These are phyloP conservation scores for Aquilaria sinensis DNA, from an alignment of 345 rosid species.

Conservation along the genomic window DNA sequence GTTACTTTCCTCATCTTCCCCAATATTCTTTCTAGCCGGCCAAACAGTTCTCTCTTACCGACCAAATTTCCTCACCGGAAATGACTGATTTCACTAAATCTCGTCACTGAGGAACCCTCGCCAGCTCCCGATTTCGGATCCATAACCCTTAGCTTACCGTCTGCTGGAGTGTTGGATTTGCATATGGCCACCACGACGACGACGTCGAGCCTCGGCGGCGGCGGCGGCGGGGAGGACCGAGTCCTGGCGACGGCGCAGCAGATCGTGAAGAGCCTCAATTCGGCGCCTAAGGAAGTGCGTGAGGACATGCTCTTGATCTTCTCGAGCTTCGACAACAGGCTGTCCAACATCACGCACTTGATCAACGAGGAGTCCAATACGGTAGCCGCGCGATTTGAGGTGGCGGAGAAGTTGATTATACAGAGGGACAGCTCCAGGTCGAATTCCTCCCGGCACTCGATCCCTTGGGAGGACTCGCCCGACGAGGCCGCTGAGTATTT, in stretches of 20 bases:
- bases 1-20: not conserved
- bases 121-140: not conserved
- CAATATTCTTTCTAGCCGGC: not conserved
- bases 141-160: not conserved
- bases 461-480: constrained; percentile 63
- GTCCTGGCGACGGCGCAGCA: constrained; percentile 96
- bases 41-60: not conserved
- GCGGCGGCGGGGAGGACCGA: constrained; percentile 66
- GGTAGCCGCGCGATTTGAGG: constrained; percentile 37
- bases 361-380: constrained; percentile 33
- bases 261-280: constrained; percentile 92
- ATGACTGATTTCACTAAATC: not conserved
- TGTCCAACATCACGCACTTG: constrained; percentile 78
- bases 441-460: constrained; percentile 42
- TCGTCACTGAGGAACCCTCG: not conserved
- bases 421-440: constrained; percentile 45
- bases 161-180: not conserved
- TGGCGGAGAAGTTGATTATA: constrained; percentile 65
- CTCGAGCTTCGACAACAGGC: constrained; percentile 90
- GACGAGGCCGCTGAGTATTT: constrained; percentile 62
- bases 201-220: constrained; percentile 10
- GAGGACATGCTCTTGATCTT: constrained; percentile 94
- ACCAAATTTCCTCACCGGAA: not conserved
- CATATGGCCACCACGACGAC: constrained; percentile 35
- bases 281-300: constrained; percentile 68